Conservation (phyloP, 2,329 filamentous ascomycete species). For the Arachnopeziza araneosa region DNA sequence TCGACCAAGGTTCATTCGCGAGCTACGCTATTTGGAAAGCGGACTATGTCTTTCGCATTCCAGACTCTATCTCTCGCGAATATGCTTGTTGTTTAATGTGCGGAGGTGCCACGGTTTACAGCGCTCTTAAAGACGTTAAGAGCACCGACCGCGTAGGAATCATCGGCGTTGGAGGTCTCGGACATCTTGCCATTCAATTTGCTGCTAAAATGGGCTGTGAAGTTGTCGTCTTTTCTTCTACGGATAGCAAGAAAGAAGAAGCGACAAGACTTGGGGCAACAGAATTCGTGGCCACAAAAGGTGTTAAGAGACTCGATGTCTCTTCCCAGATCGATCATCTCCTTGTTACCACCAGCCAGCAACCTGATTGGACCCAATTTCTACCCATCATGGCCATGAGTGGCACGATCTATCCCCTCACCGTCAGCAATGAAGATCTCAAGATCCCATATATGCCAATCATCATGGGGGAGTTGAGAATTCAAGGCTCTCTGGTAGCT, state of each 20-base stretch:
- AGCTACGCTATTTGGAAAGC: conserved; percentile 40
- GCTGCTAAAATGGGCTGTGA: conserved; percentile 57
- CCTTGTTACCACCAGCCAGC: conserved; percentile 4
- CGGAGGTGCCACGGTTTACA: conserved; percentile 39
- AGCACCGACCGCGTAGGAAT: conserved; percentile 31
- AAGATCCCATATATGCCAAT: conserved; percentile 28
- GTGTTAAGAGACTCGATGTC: conserved; percentile 26
- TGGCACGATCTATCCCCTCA: conserved; percentile 60
- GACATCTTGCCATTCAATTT: conserved; percentile 59
- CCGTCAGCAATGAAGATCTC: conserved; percentile 47
- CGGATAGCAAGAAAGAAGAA: conserved; percentile 59
- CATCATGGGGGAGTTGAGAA: conserved; percentile 21
- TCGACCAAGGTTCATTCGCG: conserved; percentile 43
- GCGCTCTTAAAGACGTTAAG: conserved; percentile 33
- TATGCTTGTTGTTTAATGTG: conserved; percentile 42
- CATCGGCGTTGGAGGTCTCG: conserved; percentile 55
- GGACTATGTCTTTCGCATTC: conserved; percentile 44
- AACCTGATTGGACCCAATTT: conserved; percentile 49
- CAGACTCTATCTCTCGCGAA: conserved; percentile 33
- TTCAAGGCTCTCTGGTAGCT: conserved; percentile 27
- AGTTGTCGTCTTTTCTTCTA: conserved; percentile 53
- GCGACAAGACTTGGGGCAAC: conserved; percentile 52
- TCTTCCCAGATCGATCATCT: conserved; percentile 25
- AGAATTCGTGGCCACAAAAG: conserved; percentile 54
- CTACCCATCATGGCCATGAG: conserved; percentile 53